phyloP scores from a whole-genome alignment of 495 filamentous ascomycete species.

The Penicillium subrubescens region DNA sequence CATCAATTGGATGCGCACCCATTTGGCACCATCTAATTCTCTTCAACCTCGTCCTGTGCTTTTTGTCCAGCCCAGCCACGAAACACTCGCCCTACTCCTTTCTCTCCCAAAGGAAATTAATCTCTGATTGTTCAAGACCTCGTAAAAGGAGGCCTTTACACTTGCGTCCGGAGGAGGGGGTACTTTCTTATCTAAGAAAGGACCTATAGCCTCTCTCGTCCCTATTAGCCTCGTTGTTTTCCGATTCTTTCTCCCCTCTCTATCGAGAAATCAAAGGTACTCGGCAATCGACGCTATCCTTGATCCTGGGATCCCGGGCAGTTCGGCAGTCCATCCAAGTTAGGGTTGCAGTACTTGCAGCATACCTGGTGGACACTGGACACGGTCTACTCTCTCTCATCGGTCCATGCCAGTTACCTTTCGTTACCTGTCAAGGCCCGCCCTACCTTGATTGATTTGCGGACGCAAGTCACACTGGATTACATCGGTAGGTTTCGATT shows the following conservation, averaged over 20 bases:
- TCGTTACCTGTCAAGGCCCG: conserved; percentile 3
- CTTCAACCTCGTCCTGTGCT: conserved; percentile 1
- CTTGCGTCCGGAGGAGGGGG: conserved; percentile 3
- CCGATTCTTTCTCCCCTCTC: neutral
- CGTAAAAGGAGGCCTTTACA: neutral
- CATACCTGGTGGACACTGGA: neutral
- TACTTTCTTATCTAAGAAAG: conserved; percentile 4
- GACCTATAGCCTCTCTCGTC: neutral
- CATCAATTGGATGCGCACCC: conserved; percentile 25
- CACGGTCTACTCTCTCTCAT: neutral
- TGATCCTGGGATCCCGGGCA: neutral
- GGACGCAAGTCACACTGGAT: conserved; percentile 13
- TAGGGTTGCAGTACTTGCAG: conserved; percentile 11
- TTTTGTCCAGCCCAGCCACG: conserved; percentile 21
- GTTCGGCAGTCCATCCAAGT: neutral
- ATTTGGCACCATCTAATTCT: neutral
- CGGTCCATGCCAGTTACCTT: neutral
- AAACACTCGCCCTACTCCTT: neutral
- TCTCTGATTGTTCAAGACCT: conserved; percentile 8
- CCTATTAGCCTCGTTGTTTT: neutral
- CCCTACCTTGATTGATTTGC: conserved; percentile 9
- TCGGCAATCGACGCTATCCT: neutral
- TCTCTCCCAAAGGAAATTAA: conserved; percentile 19
- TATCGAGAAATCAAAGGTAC: neutral
- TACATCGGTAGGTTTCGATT: conserved; percentile 26